A percentile compares a stretch with the other conserved stretches of the same genome.
Evolutionary conservation across 306 rosid genomes (phyloP).

Genomic region (Vicia sativa): DNA sequence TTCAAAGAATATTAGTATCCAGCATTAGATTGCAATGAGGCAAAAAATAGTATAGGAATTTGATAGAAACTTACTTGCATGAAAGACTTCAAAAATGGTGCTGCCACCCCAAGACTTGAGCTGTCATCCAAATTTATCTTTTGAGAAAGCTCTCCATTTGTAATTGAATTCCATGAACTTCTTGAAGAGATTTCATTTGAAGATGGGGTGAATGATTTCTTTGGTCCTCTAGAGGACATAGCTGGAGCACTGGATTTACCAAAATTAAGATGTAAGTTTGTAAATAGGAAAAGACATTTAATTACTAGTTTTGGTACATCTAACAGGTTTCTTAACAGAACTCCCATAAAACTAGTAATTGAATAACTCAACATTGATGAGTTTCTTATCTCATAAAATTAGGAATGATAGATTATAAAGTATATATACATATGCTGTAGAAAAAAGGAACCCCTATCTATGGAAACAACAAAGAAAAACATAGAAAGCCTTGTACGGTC

Average conservation of each 20-base stretch:
- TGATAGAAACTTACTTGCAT: constrained; percentile 68
- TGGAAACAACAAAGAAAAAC: not conserved
- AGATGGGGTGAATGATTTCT: constrained; percentile 66
- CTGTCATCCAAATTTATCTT: constrained; percentile 78
- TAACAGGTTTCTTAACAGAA: constrained; percentile 28
- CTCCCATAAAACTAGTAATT: constrained; percentile 11
- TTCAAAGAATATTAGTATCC: constrained; percentile 1
- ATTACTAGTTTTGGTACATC: constrained; percentile 2
- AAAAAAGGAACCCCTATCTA: constrained; percentile 5
- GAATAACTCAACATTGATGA: constrained; percentile 9
- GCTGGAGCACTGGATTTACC: constrained; percentile 82
- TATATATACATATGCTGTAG: constrained; percentile 4
- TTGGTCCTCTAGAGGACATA: constrained; percentile 84
- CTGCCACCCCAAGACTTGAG: constrained; percentile 86
- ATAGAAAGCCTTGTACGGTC: not conserved
- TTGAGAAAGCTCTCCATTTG: constrained; percentile 77
- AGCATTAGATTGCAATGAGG: constrained; percentile 17
- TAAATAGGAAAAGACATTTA: constrained; percentile 28
- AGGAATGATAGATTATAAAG: constrained; percentile 7
- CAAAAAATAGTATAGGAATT: constrained; percentile 22
- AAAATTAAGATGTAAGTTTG: constrained; percentile 32
- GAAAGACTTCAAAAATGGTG: constrained; percentile 91
- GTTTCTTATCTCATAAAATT: not conserved
- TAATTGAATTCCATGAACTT: constrained; percentile 79
- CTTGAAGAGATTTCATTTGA: constrained; percentile 69